Conservation (phyloP, 352 stramenopile species). For the Elongisporangium undulatum region DNA sequence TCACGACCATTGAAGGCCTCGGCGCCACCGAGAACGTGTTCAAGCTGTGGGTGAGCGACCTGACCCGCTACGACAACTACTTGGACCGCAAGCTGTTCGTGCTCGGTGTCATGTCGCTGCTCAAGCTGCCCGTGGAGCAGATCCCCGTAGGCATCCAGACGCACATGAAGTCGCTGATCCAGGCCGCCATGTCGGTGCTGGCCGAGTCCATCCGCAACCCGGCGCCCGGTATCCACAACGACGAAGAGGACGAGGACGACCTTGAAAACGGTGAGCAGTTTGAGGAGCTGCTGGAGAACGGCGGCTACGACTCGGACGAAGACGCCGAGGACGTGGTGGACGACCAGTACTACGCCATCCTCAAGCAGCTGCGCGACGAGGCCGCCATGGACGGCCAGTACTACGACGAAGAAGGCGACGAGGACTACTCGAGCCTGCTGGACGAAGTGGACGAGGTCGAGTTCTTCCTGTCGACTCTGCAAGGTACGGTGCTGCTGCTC, state of each 20-base stretch:
- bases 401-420: constrained; percentile 87
- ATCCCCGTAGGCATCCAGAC: constrained; percentile 74
- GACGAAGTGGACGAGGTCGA: constrained; percentile 92
- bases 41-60: constrained; percentile 89
- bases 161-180: constrained; percentile 87
- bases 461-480: constrained; percentile 89
- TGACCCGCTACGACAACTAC: constrained; percentile 75
- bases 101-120: constrained; percentile 88
- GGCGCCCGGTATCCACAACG: constrained; percentile 44
- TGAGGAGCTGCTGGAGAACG: constrained; percentile 87
- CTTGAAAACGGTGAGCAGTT: constrained; percentile 58
- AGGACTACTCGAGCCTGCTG: constrained; percentile 91
- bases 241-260: constrained; percentile 47
- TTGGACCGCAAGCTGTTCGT: constrained; percentile 92
- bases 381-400: constrained; percentile 51
- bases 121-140: constrained; percentile 85
- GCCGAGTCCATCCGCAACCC: constrained; percentile 62
- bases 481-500: constrained; percentile 20
- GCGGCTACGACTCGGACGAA: constrained; percentile 87
- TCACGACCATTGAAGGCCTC: constrained; percentile 86
- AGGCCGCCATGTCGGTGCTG: constrained; percentile 86
- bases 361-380: constrained; percentile 90
- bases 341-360: constrained; percentile 92
- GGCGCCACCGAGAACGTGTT: constrained; percentile 88
- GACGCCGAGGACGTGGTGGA: constrained; percentile 93